Evolutionary conservation across 495 filamentous ascomycete genomes (phyloP).

Genomic region (Antarctomyces pellizariae): DNA sequence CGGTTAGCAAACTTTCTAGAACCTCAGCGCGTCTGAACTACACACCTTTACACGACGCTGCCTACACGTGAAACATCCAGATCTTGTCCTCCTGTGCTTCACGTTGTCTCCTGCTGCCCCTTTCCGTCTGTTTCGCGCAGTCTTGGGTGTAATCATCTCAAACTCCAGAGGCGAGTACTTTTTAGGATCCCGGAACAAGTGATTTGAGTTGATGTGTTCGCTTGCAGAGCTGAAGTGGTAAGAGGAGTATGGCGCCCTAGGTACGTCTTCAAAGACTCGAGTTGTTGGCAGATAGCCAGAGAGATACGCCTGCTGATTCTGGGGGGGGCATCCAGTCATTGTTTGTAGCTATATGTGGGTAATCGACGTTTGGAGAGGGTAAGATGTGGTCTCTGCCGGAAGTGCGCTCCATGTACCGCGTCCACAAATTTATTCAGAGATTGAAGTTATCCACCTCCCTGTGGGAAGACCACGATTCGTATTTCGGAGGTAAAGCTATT

Average conservation of each 20-base stretch:
- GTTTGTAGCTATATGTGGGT: neutral
- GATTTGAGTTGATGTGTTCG: constrained; percentile 9
- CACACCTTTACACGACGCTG: constrained; percentile 69
- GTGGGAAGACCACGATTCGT: no score
- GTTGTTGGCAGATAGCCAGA: neutral
- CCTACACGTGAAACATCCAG: constrained; percentile 87
- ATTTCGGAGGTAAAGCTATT: no score
- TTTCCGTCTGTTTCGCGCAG: constrained; percentile 30
- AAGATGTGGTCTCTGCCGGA: neutral
- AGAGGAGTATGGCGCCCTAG: neutral
- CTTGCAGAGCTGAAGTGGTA: constrained; percentile 9
- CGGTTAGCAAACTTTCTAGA: constrained; percentile 3
- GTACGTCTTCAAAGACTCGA: neutral
- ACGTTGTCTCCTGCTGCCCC: constrained; percentile 50
- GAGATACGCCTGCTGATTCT: neutral
- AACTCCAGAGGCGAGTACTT: constrained; percentile 11
- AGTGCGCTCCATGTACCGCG: no score
- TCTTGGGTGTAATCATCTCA: constrained; percentile 20
- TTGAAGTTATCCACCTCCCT: no score
- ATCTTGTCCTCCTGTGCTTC: constrained; percentile 83
- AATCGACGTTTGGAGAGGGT: neutral
- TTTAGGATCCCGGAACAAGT: constrained; percentile 9
- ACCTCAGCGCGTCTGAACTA: constrained; percentile 1
- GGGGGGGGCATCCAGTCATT: neutral
- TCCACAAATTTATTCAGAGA: no score